phyloP scores from a whole-genome alignment of 164 flowering plant species.

The Tinospora cordifolia region DNA sequence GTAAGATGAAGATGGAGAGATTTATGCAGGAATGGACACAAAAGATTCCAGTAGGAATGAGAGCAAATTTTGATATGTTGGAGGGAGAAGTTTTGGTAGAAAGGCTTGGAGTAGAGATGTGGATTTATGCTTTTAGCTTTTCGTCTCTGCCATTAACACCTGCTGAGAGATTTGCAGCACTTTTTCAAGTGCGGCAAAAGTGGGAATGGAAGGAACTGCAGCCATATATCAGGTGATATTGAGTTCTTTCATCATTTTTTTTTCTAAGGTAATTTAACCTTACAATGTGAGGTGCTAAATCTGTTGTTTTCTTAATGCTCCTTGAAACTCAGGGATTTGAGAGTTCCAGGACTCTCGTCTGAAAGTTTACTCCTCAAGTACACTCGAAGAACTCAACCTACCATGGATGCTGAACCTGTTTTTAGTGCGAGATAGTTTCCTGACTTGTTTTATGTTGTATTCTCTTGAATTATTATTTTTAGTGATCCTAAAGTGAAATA shows the following conservation, averaged over 20 bases:
- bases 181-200: conserved; percentile 58
- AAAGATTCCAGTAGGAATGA: conserved; percentile 62
- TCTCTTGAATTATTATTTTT: background rate
- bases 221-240: conserved; percentile 70
- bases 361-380: conserved; percentile 91
- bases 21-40: conserved; percentile 67
- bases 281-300: background rate
- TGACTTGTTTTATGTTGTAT: background rate
- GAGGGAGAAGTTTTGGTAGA: conserved; percentile 90
- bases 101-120: conserved; percentile 58
- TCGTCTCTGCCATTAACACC: conserved; percentile 67
- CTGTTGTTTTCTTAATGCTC: background rate
- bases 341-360: conserved; percentile 76
- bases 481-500: background rate
- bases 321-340: conserved; percentile 52
- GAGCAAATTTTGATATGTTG: conserved; percentile 58
- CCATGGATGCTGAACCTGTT: conserved; percentile 56
- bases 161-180: conserved; percentile 63
- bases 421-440: conserved; percentile 61
- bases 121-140: conserved; percentile 64
- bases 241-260: background rate
- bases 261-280: background rate
- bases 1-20: conserved; percentile 59
- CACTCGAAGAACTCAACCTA: conserved; percentile 84
- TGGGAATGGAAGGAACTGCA: conserved; percentile 89